These are phyloP conservation scores for Globisporangium recalcitrans DNA, from an alignment of 352 stramenopile species.

Conservation along the genomic window DNA sequence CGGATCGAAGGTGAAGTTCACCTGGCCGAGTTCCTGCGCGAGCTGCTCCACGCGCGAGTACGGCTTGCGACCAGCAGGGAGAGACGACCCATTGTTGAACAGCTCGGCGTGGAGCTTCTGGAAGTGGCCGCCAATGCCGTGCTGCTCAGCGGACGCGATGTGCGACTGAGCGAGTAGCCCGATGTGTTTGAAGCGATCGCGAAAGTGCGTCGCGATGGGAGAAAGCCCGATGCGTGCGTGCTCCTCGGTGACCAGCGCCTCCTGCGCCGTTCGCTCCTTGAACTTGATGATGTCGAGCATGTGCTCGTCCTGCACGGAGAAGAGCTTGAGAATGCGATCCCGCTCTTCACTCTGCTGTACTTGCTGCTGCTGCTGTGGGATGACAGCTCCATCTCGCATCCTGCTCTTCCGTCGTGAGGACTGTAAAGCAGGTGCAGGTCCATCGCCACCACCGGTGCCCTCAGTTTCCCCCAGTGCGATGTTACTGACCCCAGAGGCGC, in stretches of 20 bases:
- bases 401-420: conserved; percentile 7
- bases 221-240: conserved; percentile 42
- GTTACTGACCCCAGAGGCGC: too few species aligned
- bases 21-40: conserved; percentile 18
- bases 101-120: conserved; percentile 54
- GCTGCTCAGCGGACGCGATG: conserved; percentile 14
- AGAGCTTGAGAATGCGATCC: conserved; percentile 36
- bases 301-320: conserved; percentile 47
- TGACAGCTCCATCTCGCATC: background rate
- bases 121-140: conserved; percentile 64
- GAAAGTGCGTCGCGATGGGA: conserved; percentile 43
- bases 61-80: conserved; percentile 1
- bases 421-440: background rate
- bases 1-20: conserved; percentile 11
- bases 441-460: background rate
- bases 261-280: conserved; percentile 46
- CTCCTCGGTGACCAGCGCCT: conserved; percentile 28
- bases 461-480: background rate
- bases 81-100: background rate
- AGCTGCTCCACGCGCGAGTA: conserved; percentile 16
- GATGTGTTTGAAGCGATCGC: conserved; percentile 65
- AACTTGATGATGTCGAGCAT: conserved; percentile 61
- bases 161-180: conserved; percentile 41
- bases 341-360: conserved; percentile 7
- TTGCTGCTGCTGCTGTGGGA: background rate